phyloP scores from a whole-genome alignment of 1,284 basidiomycete genomes.

The Meira miltonrushii region DNA sequence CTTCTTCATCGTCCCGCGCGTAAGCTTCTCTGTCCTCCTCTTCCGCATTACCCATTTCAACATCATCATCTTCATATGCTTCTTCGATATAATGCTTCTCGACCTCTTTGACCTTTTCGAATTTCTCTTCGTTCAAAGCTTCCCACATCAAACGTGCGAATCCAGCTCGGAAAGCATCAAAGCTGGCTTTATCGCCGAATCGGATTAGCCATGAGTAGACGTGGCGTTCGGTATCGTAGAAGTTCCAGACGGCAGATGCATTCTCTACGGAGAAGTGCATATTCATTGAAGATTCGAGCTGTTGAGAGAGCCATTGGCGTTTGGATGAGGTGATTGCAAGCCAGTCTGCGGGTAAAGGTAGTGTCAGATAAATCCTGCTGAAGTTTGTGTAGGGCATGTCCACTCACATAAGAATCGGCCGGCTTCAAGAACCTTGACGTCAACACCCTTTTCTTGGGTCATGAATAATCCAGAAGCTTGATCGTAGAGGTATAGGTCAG shows the following conservation, averaged over 20 bases:
- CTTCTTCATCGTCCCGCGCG: constrained; percentile 58
- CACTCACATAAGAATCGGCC: constrained; percentile 54
- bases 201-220: constrained; percentile 79
- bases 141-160: constrained; percentile 79
- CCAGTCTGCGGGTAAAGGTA: constrained; percentile 54
- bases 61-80: constrained; percentile 66
- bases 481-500: constrained; percentile 68
- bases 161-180: constrained; percentile 63
- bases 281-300: constrained; percentile 59
- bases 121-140: constrained; percentile 68
- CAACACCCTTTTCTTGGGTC: constrained; percentile 65
- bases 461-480: constrained; percentile 65
- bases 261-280: constrained; percentile 45
- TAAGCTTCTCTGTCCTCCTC: constrained; percentile 56
- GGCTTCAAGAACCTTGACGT: constrained; percentile 65
- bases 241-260: constrained; percentile 77
- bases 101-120: constrained; percentile 63
- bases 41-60: constrained; percentile 61
- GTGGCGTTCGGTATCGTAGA: constrained; percentile 58
- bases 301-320: constrained; percentile 63
- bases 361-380: neutral
- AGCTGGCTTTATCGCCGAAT: constrained; percentile 63
- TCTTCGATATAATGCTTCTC: constrained; percentile 63
- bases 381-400: constrained; percentile 42
- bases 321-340: constrained; percentile 57